phyloP scores from a whole-genome alignment of 495 filamentous ascomycete species.

The Delitschia confertaspora region DNA sequence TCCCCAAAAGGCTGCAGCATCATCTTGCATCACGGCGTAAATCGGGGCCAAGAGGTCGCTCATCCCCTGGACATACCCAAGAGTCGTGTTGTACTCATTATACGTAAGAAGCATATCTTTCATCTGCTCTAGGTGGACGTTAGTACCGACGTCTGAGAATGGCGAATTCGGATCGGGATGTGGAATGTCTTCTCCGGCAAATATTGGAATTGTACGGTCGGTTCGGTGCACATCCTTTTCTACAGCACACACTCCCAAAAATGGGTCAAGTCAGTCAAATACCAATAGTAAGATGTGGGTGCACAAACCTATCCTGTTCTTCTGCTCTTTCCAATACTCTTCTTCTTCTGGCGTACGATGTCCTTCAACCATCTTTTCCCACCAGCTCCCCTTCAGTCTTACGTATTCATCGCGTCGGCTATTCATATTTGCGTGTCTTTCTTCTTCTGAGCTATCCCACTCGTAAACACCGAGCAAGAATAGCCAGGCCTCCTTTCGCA shows the following conservation, averaged over 20 bases:
- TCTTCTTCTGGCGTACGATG: conserved; percentile 64
- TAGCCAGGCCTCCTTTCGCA: conserved; percentile 92
- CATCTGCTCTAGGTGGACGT: conserved; percentile 95
- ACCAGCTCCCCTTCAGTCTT: conserved; percentile 88
- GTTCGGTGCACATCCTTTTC: conserved; percentile 98
- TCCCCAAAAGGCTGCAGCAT: conserved; percentile 92
- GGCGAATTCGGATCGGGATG: conserved; percentile 96
- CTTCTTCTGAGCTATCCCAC: conserved; percentile 77
- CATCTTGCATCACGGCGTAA: conserved; percentile 94
- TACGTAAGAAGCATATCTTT: conserved; percentile 99
- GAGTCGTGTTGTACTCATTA: conserved; percentile 87
- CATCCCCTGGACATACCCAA: conserved; percentile 98
- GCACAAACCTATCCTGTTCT: conserved; percentile 75
- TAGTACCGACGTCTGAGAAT: conserved; percentile 82
- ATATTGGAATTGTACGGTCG: conserved; percentile 84
- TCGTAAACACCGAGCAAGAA: conserved; percentile 86
- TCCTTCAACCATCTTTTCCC: conserved; percentile 83
- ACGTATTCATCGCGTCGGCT: conserved; percentile 90
- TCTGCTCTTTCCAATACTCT: conserved; percentile 95
- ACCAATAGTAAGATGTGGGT: conserved; percentile 12
- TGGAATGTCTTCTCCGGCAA: conserved; percentile 93
- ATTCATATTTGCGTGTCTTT: conserved; percentile 69
- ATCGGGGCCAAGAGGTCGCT: conserved; percentile 92
- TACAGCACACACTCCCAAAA: conserved; percentile 43
- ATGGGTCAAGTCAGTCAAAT: conserved; percentile 40